phyloP scores from a whole-genome alignment of 805 yeast genomes.

The Saccharomyces paradoxus region DNA sequence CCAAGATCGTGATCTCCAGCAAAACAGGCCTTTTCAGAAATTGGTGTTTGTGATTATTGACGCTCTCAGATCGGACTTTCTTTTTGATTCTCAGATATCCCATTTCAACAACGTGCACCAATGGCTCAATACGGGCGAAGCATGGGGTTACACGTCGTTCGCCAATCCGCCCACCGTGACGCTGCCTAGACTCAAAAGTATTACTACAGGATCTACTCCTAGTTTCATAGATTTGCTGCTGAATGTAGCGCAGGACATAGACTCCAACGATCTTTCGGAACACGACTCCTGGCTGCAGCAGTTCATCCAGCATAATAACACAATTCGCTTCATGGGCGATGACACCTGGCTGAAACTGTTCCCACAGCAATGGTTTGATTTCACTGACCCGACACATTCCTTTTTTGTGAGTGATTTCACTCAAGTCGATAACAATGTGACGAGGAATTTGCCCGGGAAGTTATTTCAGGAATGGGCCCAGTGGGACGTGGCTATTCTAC shows the following conservation, averaged over 20 bases:
- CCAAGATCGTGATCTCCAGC: slow-evolving; percentile 26
- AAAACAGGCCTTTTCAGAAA: slow-evolving; percentile 40
- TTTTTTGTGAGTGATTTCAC: slow-evolving; percentile 93
- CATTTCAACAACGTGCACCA: slow-evolving; percentile 59
- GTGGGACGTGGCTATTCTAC: slow-evolving; percentile 87
- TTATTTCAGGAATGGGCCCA: slow-evolving; percentile 30
- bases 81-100: slow-evolving; percentile 54
- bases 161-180: slow-evolving; percentile 97
- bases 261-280: slow-evolving; percentile 52
- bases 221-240: slow-evolving; percentile 88
- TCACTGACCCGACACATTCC: slow-evolving; percentile 80
- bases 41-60: slow-evolving; percentile 82
- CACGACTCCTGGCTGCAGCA: slow-evolving; percentile 89
- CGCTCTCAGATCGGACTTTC: slow-evolving; percentile 84
- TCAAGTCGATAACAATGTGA: slow-evolving; percentile 88
- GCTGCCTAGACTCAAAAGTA: slow-evolving; percentile 83
- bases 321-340: slow-evolving; percentile 84
- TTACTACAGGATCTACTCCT: slow-evolving; percentile 92
- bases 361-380: slow-evolving; percentile 52
- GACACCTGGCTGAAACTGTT: slow-evolving; percentile 95
- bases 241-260: slow-evolving; percentile 86
- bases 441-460: slow-evolving; percentile 69
- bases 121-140: slow-evolving; percentile 56
- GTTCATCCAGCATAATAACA: slow-evolving; percentile 32
- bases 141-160: slow-evolving; percentile 82